These are phyloP conservation scores for Lentinula sp. DNA, from an alignment of 768 basidiomycete species.

Conservation along the genomic window DNA sequence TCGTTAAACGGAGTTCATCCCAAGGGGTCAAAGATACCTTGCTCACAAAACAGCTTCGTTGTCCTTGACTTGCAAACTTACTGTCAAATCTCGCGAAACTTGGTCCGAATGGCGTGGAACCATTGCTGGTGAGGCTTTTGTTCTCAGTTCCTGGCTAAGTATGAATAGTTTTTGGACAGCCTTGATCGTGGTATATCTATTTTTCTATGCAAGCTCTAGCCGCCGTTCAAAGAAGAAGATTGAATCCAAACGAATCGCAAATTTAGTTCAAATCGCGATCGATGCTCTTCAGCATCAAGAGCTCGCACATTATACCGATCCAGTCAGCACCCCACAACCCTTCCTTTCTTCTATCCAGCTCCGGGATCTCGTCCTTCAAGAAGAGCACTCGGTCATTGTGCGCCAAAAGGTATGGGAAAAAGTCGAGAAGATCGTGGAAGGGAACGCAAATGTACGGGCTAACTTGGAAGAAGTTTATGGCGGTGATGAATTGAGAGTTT, in stretches of 20 bases:
- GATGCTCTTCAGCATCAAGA: slow-evolving; percentile 81
- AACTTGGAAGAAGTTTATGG: slow-evolving; percentile 79
- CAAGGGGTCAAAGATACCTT: slow-evolving; percentile 67
- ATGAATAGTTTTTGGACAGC: slow-evolving; percentile 18
- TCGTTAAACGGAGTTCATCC: slow-evolving; percentile 10
- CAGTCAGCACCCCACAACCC: slow-evolving; percentile 64
- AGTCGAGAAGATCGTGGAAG: slow-evolving; percentile 82
- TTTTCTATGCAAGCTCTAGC: slow-evolving; percentile 24
- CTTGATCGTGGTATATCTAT: slow-evolving; percentile 25
- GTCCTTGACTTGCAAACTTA: slow-evolving; percentile 59
- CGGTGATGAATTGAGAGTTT: slow-evolving; percentile 86
- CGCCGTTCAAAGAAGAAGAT: slow-evolving; percentile 45
- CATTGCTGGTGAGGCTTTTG: slow-evolving; percentile 47
- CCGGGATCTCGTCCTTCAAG: slow-evolving; percentile 78
- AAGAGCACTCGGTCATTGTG: slow-evolving; percentile 66
- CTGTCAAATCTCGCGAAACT: slow-evolving; percentile 56
- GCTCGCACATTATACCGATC: slow-evolving; percentile 75
- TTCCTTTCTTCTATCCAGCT: slow-evolving; percentile 84
- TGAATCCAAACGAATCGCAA: slow-evolving; percentile 62
- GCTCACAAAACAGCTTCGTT: slow-evolving; percentile 69
- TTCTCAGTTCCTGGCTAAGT: slow-evolving; percentile 10
- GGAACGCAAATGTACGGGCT: slow-evolving; percentile 84
- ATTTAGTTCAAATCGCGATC: slow-evolving; percentile 73
- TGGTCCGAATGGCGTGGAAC: slow-evolving; percentile 67
- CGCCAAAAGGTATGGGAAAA: slow-evolving; percentile 72